Percentiles rank a stretch among this genome's conserved stretches.
Evolutionary conservation across 1,284 basidiomycete species (phyloP).

Genomic region (Veloporphyrellus conicus): DNA sequence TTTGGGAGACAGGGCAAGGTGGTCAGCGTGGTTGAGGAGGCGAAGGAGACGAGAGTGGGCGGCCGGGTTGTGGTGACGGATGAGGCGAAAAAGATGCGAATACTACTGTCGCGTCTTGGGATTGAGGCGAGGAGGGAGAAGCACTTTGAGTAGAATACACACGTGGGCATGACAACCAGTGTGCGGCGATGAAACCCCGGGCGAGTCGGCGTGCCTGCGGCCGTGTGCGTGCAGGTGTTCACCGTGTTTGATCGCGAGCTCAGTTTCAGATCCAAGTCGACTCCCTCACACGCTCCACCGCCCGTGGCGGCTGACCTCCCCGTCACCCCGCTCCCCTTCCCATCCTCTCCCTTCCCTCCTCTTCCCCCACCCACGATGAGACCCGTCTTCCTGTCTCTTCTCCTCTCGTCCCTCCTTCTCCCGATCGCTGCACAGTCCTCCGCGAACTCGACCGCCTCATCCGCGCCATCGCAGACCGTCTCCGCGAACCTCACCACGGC

Average conservation of each 20-base stretch:
- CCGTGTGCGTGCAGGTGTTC: too few relatives aligned
- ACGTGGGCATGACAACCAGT: too few relatives aligned
- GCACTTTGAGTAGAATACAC: conserved; percentile 47
- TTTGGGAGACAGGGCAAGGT: conserved; percentile 64
- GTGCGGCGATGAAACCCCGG: conserved; percentile 21
- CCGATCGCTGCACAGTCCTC: conserved; percentile 27
- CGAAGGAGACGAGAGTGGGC: conserved; percentile 25
- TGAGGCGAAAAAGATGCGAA: conserved; percentile 43
- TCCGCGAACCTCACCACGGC: conserved; percentile 42
- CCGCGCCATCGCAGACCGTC: conserved; percentile 11
- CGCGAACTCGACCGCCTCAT: conserved; percentile 12
- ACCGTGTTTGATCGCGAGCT: too few relatives aligned
- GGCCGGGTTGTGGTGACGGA: conserved; percentile 32
- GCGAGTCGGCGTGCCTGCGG: conserved; percentile 24
- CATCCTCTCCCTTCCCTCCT: neutral
- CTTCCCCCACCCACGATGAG: conserved; percentile 17
- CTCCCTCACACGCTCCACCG: conserved; percentile 16
- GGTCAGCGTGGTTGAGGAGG: conserved; percentile 51
- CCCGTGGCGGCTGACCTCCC: conserved; percentile 29
- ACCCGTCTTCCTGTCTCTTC: conserved; percentile 11
- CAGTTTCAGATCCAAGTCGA: too few relatives aligned
- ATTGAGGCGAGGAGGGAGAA: conserved; percentile 35
- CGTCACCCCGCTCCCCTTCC: neutral
- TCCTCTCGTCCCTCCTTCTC: conserved; percentile 22
- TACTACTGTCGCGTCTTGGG: conserved; percentile 47